Conservation (phyloP, 225 moss, liverwort and hornwort species). For the Sphagnum tenellum region DNA sequence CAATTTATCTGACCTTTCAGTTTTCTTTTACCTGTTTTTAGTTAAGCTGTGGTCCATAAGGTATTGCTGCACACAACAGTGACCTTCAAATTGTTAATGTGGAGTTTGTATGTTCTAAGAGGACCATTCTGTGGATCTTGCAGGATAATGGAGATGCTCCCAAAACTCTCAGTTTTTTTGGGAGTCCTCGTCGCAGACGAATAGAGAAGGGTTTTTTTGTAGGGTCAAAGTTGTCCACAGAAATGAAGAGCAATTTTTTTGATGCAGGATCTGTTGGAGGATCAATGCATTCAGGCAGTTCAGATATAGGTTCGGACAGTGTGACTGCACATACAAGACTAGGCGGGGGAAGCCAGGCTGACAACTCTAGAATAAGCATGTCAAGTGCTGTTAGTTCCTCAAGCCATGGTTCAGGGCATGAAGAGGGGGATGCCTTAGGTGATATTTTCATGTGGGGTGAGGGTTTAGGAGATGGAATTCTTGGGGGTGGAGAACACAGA, state of each 20-base stretch:
- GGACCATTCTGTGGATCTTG: slow-evolving; percentile 3
- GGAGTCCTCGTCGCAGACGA: slow-evolving; percentile 52
- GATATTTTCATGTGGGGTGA: slow-evolving; percentile 99
- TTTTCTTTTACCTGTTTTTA: too few species aligned
- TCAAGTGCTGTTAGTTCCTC: slow-evolving; percentile 99
- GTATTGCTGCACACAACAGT: too few species aligned
- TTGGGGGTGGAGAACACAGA: slow-evolving; percentile 72
- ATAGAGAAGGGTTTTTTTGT: slow-evolving; percentile 40
- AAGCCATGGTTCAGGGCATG: slow-evolving; percentile 88
- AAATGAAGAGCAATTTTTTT: slow-evolving; percentile 39
- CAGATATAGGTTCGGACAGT: slow-evolving; percentile 79
- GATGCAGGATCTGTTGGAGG: slow-evolving; percentile 68
- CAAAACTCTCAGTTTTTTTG: slow-evolving; percentile 48
- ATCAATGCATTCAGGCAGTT: slow-evolving; percentile 96
- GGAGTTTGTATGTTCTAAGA: neutral
- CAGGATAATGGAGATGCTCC: slow-evolving; percentile 61
- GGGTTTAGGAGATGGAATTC: slow-evolving; percentile 87
- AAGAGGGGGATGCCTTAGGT: slow-evolving; percentile 83
- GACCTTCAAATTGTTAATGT: too few species aligned
- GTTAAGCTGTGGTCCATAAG: too few species aligned
- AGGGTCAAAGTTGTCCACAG: slow-evolving; percentile 35
- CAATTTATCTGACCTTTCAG: too few species aligned
- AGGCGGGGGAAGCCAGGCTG: slow-evolving; percentile 52
- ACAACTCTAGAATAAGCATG: slow-evolving; percentile 89
- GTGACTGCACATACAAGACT: slow-evolving; percentile 45